Base-by-base conservation (phyloP, 257 asterid species). In the Plectranthus barbatus region DNA sequence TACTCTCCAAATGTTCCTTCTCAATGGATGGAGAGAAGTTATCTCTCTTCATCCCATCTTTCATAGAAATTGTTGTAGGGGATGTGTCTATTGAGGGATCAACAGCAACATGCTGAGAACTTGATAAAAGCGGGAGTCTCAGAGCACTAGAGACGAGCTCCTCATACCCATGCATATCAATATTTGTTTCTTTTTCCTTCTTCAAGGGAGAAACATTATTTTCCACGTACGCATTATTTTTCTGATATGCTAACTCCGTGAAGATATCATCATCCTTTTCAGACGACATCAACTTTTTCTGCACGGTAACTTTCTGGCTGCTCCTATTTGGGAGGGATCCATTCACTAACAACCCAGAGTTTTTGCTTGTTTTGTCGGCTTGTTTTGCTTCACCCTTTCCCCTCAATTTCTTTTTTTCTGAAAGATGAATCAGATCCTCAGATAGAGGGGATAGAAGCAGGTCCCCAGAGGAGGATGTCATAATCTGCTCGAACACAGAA, bases 401-500 rank as follows among this genome's bases (percentile, higher is more conserved):
- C 62, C 64, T 65, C 54, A 40, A 62, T 74, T 69, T 72, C 72
- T 66, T 86, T 62, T 72, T 80, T 64, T 73, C 83, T 9, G 72
- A 64, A 64, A 86, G 76, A 60, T 53, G 56, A 67, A 80, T 77
- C 70, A 85, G 58, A 71, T 80, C 85, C 67, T 81, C 89, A 7
- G 89, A 74, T 23, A 94, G 85, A 74, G 99, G 99, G 54, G 99
- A 90, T 64, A 93, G 56, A 53, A 84, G 80, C 56, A 64, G 67
- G 72, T 68, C 79, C 55, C 69, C 82, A n/a, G 86, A 77, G 71
- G 62, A 79, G 26, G 95, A 80, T 76, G 95, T 87, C 96, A 94
- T 87, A 57, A 83, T 79, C 99, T 94, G 95, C 61, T 69, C 68
- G 75, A 77, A 62, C 40, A 72, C 52, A 68, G 34, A 39, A 60